Evolutionary conservation across 192 early-diverging fungal genomes (phyloP), one percentile per base, ranked within the genome.

Genomic region (Helicostylum pulchrum): DNA sequence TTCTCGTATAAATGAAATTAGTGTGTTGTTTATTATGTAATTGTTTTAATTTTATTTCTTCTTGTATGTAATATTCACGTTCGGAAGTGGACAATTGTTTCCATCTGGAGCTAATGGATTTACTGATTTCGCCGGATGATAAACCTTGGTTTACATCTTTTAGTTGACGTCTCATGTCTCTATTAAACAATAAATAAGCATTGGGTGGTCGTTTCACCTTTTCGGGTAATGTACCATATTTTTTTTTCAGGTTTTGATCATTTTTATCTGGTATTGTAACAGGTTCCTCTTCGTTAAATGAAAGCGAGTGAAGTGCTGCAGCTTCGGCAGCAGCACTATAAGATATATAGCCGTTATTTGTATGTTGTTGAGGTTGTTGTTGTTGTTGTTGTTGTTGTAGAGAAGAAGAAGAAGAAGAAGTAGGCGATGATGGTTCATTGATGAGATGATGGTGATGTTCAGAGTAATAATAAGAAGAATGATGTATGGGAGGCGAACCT

Each of bases 171-270:
- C 83, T 74, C 77, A 83, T 85, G 42, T 83, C 80, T 48, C 78
- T 75, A 64, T 85, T 87, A 46, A 83, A 87, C 26, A 87, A 70
- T 42, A 86, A 51, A 54, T 85, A 86, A 10, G 80, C 80, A 61
- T 85, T 86, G 49, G 81, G 80, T 12, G 83, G 83, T 34, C 83
- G 70, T 64, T 81, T 85, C 19, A 83, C 64, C 43, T 77, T 65
- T 54, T 64, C 62, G 17, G 62, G 62, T 4, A 17, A 20, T 26
- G 78, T 43, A 0, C 49, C 60, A 43, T 60, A 64, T 44, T 64
- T 64, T 17, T 50, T 51, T 19, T 62, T 51, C 7, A 23, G 20
- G 6, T 49, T 48, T 26, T 46, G 43, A n/a, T 46, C 17, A 20
- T 56, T 56, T 31, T 34, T 30, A 59, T 45, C 43, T 14, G 36